Conservation (phyloP, 2,329 filamentous ascomycete genomes). For the Alternaria sp. region DNA sequence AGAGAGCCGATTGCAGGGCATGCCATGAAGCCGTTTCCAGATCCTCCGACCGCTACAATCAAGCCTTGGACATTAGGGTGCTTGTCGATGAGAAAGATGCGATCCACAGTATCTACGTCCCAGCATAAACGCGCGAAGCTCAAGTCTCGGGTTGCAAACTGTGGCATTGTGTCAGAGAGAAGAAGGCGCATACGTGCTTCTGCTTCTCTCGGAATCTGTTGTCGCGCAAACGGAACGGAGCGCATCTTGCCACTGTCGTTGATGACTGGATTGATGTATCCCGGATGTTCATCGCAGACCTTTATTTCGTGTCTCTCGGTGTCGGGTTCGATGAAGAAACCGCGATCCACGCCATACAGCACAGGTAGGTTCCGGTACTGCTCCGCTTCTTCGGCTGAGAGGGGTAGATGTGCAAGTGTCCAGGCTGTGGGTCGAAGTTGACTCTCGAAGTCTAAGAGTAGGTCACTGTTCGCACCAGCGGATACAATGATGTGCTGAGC, state of each 20-base stretch:
- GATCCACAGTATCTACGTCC: slow-evolving; percentile 63
- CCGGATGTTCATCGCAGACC: slow-evolving; percentile 63
- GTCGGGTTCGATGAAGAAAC: slow-evolving; percentile 59
- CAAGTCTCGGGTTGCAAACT: slow-evolving; percentile 57
- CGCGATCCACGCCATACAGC: slow-evolving; percentile 56
- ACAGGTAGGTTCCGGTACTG: slow-evolving; percentile 58
- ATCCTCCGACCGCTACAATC: slow-evolving; percentile 58
- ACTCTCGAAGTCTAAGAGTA: slow-evolving; percentile 57
- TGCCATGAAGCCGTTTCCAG: slow-evolving; percentile 61
- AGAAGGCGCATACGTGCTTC: slow-evolving; percentile 57
- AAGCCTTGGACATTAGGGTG: slow-evolving; percentile 55
- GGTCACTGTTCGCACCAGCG: slow-evolving; percentile 57
- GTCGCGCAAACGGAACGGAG: slow-evolving; percentile 51
- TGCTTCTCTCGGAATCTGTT: slow-evolving; percentile 56
- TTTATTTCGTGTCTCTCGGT: slow-evolving; percentile 55
- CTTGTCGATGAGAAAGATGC: slow-evolving; percentile 59
- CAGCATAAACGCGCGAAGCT: slow-evolving; percentile 62
- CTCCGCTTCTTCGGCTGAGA: slow-evolving; percentile 54
- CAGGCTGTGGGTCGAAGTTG: slow-evolving; percentile 62
- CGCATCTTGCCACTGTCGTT: slow-evolving; percentile 25
- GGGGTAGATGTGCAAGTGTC: slow-evolving; percentile 60
- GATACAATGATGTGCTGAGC: slow-evolving; percentile 57
- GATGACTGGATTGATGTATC: slow-evolving; percentile 58
- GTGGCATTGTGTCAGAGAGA: slow-evolving; percentile 59
- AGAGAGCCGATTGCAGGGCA: slow-evolving; percentile 59